A percentile compares a stretch with the other conserved stretches of the same genome.
These are phyloP conservation scores for Phytophthora macrochlamydospora DNA, from an alignment of 352 stramenopile genomes.

Conservation along the genomic window DNA sequence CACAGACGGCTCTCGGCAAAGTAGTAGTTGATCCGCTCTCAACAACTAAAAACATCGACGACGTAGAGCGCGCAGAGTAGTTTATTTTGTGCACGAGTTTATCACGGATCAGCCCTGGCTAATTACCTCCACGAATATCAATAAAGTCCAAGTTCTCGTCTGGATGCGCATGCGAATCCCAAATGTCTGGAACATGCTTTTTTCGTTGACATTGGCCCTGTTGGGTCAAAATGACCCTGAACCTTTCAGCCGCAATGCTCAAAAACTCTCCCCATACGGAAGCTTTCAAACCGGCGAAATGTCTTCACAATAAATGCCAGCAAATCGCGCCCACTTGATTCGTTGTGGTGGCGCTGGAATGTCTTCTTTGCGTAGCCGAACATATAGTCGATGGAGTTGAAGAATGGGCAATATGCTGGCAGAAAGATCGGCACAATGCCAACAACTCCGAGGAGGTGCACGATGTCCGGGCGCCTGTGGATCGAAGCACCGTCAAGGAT, in stretches of 20 bases:
- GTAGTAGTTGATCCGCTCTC: not conserved
- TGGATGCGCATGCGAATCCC: not conserved
- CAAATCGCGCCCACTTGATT: slow-evolving; percentile 9
- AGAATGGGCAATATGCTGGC: slow-evolving; percentile 31
- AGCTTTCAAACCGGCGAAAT: slow-evolving; percentile 12
- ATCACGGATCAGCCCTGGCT: not conserved
- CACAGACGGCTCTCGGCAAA: not conserved
- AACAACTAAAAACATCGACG: not conserved
- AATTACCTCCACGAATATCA: not conserved
- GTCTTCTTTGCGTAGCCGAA: slow-evolving; percentile 26
- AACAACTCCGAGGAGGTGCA: slow-evolving; percentile 12
- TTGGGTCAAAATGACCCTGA: slow-evolving; percentile 17
- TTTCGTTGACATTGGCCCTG: slow-evolving; percentile 8
- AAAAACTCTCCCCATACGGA: slow-evolving; percentile 13
- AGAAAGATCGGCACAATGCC: slow-evolving; percentile 33
- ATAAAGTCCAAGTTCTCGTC: not conserved
- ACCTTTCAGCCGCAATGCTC: slow-evolving; percentile 19
- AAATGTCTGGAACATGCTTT: not conserved
- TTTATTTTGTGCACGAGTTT: slow-evolving; percentile 1
- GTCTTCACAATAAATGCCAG: slow-evolving; percentile 8
- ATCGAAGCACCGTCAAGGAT: slow-evolving; percentile 35
- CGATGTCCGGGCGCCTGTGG: slow-evolving; percentile 14
- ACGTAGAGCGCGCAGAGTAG: not conserved
- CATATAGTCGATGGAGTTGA: slow-evolving; percentile 41
- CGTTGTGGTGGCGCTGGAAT: slow-evolving; percentile 21